These are phyloP conservation scores for Juncus inflexus DNA, from an alignment of 176 grass and related monocot genomes.

Conservation along the genomic window DNA sequence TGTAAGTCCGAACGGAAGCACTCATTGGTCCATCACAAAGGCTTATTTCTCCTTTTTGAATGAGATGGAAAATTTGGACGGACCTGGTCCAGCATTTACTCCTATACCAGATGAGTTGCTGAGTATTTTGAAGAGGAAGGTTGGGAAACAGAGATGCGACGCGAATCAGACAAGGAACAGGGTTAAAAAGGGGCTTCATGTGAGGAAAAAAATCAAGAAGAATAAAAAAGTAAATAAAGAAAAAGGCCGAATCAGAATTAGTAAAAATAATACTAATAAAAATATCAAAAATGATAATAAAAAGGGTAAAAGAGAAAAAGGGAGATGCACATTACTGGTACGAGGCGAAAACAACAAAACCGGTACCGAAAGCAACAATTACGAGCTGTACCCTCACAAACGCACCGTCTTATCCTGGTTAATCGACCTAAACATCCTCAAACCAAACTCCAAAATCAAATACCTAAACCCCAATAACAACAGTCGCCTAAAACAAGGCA, in stretches of 20 bases:
- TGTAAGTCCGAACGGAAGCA: conserved; percentile 73
- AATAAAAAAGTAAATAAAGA: background rate
- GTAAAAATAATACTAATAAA: conserved; percentile 14
- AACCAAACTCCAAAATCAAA: conserved; percentile 57
- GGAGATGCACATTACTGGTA: conserved; percentile 61
- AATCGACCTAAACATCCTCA: conserved; percentile 74
- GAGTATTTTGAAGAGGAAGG: conserved; percentile 54
- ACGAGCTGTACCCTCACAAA: conserved; percentile 80
- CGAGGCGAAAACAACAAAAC: conserved; percentile 62
- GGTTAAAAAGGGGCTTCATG: conserved; percentile 18
- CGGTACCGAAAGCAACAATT: conserved; percentile 47
- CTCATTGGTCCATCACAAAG: conserved; percentile 96
- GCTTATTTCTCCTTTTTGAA: conserved; percentile 52
- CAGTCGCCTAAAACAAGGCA: conserved; percentile 51
- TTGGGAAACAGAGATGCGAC: conserved; percentile 46
- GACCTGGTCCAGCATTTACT: conserved; percentile 18
- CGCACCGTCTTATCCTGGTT: conserved; percentile 83
- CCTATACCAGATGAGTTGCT: conserved; percentile 60
- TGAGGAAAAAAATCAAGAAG: conserved; percentile 16
- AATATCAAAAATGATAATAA: conserved; percentile 7
- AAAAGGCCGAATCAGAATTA: background rate
- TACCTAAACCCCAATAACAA: conserved; percentile 54
- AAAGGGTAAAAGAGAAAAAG: conserved; percentile 55
- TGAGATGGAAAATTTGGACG: conserved; percentile 28
- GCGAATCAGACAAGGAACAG: conserved; percentile 32